Percentiles rank a stretch among this genome's conserved stretches.
These are phyloP conservation scores for Thelonectria rubi DNA, from an alignment of 2,329 filamentous ascomycete species.

Conservation along the genomic window DNA sequence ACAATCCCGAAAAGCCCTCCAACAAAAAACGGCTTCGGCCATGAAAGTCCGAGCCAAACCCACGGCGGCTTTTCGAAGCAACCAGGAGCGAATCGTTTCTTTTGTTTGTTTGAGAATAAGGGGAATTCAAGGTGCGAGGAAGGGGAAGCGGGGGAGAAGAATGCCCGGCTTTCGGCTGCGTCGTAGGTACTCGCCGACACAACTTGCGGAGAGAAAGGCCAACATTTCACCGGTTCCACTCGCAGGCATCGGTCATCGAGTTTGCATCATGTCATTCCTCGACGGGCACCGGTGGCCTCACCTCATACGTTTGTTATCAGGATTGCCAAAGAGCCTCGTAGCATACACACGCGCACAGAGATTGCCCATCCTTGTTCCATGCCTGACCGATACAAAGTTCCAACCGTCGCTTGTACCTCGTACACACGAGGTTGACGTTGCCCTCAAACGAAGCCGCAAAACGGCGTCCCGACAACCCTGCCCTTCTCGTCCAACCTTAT, in stretches of 20 bases:
- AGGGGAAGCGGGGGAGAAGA: too few species aligned
- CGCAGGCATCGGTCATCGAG: too few species aligned
- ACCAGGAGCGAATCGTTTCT: too few species aligned
- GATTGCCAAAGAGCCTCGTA: constrained; percentile 8
- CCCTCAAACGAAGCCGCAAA: constrained; percentile 37
- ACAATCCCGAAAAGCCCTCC: background rate
- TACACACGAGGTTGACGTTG: too few species aligned
- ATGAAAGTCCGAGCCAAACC: constrained; percentile 20
- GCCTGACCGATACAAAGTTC: background rate
- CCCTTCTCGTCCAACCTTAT: constrained; percentile 69
- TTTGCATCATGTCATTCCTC: constrained; percentile 23
- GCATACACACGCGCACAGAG: background rate
- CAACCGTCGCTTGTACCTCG: too few species aligned
- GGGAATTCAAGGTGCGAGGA: constrained; percentile 16
- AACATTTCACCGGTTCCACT: constrained; percentile 18
- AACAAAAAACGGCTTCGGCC: background rate
- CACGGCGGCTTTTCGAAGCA: background rate
- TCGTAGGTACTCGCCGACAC: background rate
- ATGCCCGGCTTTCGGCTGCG: constrained; percentile 20
- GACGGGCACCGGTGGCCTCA: constrained; percentile 15
- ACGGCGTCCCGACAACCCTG: constrained; percentile 67
- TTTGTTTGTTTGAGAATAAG: background rate
- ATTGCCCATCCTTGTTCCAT: background rate
- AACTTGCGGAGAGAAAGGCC: background rate
- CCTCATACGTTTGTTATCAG: constrained; percentile 27